A percentile compares a stretch with the other conserved stretches of the same genome.
phyloP scores from a whole-genome alignment of 2,329 filamentous ascomycete species.

The Geosmithia flava region DNA sequence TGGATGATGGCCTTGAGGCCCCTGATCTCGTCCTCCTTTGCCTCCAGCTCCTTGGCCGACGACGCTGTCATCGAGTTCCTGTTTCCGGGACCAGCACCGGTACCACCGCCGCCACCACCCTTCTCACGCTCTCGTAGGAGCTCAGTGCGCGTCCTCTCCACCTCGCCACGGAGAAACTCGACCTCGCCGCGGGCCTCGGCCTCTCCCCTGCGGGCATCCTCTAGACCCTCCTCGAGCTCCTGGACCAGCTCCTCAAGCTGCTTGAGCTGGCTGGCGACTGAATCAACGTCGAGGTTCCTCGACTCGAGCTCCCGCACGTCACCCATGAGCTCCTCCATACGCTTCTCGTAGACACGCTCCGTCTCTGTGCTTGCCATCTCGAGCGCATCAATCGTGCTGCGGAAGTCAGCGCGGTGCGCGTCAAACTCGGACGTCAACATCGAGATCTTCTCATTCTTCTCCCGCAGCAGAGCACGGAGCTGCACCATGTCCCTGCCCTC shows the following conservation, averaged over 20 bases:
- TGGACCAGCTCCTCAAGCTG: conserved; percentile 93
- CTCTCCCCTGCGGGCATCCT: conserved; percentile 87
- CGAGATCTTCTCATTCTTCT: conserved; percentile 95
- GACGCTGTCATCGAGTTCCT: not conserved
- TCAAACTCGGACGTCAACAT: conserved; percentile 93
- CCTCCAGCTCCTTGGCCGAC: conserved; percentile 67
- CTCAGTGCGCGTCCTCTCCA: conserved; percentile 82
- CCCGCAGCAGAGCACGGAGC: conserved; percentile 69
- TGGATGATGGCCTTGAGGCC: conserved; percentile 97
- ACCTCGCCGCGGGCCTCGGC: conserved; percentile 93
- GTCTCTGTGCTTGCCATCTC: conserved; percentile 95
- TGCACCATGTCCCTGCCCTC: conserved; percentile 65
- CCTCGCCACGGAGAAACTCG: conserved; percentile 88
- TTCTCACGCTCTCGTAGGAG: conserved; percentile 82
- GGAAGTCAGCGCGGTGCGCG: conserved; percentile 84
- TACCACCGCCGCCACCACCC: conserved; percentile 20
- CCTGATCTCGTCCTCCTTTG: conserved; percentile 94
- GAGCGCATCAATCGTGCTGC: conserved; percentile 91
- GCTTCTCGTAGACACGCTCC: conserved; percentile 88
- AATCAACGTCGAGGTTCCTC: conserved; percentile 78
- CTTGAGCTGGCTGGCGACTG: conserved; percentile 81
- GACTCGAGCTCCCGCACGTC: conserved; percentile 77
- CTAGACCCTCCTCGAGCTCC: conserved; percentile 89
- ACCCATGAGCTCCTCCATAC: conserved; percentile 72
- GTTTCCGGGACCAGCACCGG: not conserved